Evolutionary conservation across 2,329 filamentous ascomycete species (phyloP).

Genomic region (Xylariaceae sp.): DNA sequence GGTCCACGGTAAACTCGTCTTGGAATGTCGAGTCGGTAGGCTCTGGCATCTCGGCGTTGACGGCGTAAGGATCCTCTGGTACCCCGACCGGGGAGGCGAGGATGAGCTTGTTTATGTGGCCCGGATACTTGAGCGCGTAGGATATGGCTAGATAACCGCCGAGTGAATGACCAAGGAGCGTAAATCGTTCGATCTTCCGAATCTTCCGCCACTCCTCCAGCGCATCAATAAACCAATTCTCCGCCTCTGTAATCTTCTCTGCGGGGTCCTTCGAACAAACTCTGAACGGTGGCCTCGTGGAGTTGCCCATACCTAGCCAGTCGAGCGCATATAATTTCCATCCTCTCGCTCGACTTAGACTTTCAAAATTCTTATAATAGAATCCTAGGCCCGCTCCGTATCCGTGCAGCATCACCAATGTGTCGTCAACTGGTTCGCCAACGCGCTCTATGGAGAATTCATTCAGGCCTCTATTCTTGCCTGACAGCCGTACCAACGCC

Average conservation of each 20-base stretch:
- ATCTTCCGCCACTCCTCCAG: conserved; percentile 93
- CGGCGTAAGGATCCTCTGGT: conserved; percentile 89
- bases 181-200: conserved; percentile 89
- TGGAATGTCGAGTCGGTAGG: conserved; percentile 71
- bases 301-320: conserved; percentile 92
- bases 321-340: conserved; percentile 95
- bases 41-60: conserved; percentile 78
- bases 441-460: conserved; percentile 89
- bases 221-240: conserved; percentile 94
- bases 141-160: conserved; percentile 94
- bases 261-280: conserved; percentile 81
- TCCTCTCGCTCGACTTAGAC: conserved; percentile 73
- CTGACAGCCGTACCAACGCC: conserved; percentile 79
- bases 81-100: conserved; percentile 93
- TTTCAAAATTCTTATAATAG: conserved; percentile 98
- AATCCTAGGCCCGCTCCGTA: conserved; percentile 96
- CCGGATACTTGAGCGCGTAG: conserved; percentile 95
- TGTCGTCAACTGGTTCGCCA: conserved; percentile 78
- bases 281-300: conserved; percentile 79
- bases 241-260: conserved; percentile 82
- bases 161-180: conserved; percentile 87
- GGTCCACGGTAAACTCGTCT: conserved; percentile 80
- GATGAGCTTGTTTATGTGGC: conserved; percentile 92
- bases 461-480: conserved; percentile 85
- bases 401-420: conserved; percentile 92